These are phyloP conservation scores for Halophytophthora batemanensis DNA, from an alignment of 352 stramenopile species.

Conservation along the genomic window DNA sequence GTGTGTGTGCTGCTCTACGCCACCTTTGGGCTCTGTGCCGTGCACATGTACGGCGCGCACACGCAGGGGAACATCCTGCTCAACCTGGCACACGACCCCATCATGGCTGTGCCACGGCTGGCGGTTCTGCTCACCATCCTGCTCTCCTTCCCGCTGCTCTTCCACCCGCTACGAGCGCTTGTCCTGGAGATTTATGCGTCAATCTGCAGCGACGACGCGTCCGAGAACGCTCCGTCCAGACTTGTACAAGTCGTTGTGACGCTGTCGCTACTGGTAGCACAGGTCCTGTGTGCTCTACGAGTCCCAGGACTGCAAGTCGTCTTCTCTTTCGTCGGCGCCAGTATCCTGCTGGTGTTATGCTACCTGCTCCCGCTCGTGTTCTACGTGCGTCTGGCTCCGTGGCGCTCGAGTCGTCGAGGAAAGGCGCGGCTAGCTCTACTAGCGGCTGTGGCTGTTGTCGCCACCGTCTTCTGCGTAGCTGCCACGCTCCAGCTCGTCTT, in stretches of 20 bases:
- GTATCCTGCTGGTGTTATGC: slow-evolving; percentile 67
- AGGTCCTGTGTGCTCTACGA: slow-evolving; percentile 48
- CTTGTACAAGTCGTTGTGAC: slow-evolving; percentile 34
- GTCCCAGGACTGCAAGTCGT: slow-evolving; percentile 65
- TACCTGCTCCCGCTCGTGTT: slow-evolving; percentile 69
- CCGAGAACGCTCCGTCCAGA: slow-evolving; percentile 22
- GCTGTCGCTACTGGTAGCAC: slow-evolving; percentile 36
- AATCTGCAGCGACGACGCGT: slow-evolving; percentile 12
- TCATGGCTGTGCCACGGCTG: slow-evolving; percentile 66
- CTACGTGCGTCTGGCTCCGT: slow-evolving; percentile 47
- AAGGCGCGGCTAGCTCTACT: slow-evolving; percentile 29
- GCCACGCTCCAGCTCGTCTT: slow-evolving; percentile 47
- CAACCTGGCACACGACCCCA: slow-evolving; percentile 66
- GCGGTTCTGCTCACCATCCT: slow-evolving; percentile 71
- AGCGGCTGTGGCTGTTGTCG: slow-evolving; percentile 28
- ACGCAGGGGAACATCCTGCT: slow-evolving; percentile 77
- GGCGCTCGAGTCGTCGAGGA: slow-evolving; percentile 25
- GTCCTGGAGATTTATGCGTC: slow-evolving; percentile 53
- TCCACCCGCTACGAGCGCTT: slow-evolving; percentile 64
- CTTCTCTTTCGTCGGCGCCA: slow-evolving; percentile 76
- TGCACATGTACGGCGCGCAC: slow-evolving; percentile 52
- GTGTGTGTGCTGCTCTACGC: slow-evolving; percentile 58
- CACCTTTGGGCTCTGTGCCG: slow-evolving; percentile 56
- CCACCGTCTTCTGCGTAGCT: slow-evolving; percentile 52
- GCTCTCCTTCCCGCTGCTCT: slow-evolving; percentile 72